Conservation (phyloP, 108 stramenopile species). For the Fragilariopsis cylindrus region DNA sequence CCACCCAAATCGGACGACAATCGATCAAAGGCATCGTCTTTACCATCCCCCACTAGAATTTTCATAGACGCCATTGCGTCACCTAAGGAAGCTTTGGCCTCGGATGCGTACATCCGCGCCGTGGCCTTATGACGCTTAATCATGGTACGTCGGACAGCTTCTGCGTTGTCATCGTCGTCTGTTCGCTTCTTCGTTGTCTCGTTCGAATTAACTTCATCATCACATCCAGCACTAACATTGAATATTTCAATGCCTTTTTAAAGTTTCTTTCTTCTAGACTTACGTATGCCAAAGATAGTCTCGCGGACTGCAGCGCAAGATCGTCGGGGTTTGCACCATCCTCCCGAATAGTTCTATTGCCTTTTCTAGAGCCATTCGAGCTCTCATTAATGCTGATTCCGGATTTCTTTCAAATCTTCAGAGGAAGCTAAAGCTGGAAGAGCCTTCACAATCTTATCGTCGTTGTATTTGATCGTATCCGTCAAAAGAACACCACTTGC, state of each 20-base stretch:
- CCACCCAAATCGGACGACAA: constrained; percentile 49
- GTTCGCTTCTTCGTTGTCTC: not conserved
- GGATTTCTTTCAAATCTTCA: constrained; percentile 40
- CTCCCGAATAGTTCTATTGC: constrained; percentile 25
- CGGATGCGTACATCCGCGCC: constrained; percentile 66
- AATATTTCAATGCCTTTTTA: constrained; percentile 44
- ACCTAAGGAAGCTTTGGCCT: constrained; percentile 56
- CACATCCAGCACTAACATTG: constrained; percentile 27
- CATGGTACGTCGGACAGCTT: constrained; percentile 1
- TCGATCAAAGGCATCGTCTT: constrained; percentile 50
- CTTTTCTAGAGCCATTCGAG: constrained; percentile 23
- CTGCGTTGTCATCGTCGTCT: constrained; percentile 1
- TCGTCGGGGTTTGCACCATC: constrained; percentile 1
- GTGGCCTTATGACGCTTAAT: constrained; percentile 47
- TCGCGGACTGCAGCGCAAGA: constrained; percentile 23
- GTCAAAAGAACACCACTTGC: constrained; percentile 5
- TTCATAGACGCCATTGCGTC: constrained; percentile 45
- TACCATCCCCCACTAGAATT: constrained; percentile 49
- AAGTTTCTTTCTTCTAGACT: constrained; percentile 55
- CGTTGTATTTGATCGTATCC: constrained; percentile 3
- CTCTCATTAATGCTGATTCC: constrained; percentile 40
- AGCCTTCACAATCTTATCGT: not conserved
- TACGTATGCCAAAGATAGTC: constrained; percentile 58
- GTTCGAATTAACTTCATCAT: not conserved
- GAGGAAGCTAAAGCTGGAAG: constrained; percentile 37